Evolutionary conservation across 179 eudicot genomes (phyloP), one percentile per base, ranked within the genome.

Genomic region (Beta lomatogona): DNA sequence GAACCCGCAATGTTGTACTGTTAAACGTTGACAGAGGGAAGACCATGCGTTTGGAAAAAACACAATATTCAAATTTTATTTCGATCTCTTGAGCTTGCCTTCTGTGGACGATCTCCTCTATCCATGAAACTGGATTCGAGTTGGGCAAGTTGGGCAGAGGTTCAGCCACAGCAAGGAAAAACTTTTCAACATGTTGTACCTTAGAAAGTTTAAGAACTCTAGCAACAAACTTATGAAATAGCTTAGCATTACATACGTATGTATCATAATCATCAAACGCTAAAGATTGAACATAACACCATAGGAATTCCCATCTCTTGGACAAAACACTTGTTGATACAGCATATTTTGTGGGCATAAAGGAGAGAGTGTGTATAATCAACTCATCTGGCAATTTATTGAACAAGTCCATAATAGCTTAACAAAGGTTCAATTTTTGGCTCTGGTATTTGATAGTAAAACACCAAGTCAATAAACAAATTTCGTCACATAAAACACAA

Each of bases 311-410:
- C 75, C 75, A 71, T 48, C 75, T 71, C 19, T n/a, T 19, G 4
- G 75, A 71, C 25, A 71, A 71, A 2, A 71, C 25, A 50, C 75
- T 71, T 18, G 75, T 71, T 18, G 19, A 48, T 2, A 71, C 75
- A 19, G 75, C 75, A 19, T 46, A n/a, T 71, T 71, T 71, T n/a
- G 75, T 71, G 14, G 58, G 75, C 10, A 71, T 57, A 46, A 71
- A 46, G 7, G 75, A 71, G 31, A 71, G 9, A 5, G 48, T 71
- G 21, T 46, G 55, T 0, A 45, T 71, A 48, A 71, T 19, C 57
- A 71, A 46, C 5, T 71, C 75, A 71, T 71, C 75, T 48, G 57
- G 28, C 57, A 71, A 71, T 48, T n/a, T 5, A 21, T 21, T 22
- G n/a, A 71, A 71, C 31, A 71, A 7, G 14, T 46, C 75, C 75